phyloP scores from a whole-genome alignment of 2,329 filamentous ascomycete species.

The Hymenoscyphus infarciens region DNA sequence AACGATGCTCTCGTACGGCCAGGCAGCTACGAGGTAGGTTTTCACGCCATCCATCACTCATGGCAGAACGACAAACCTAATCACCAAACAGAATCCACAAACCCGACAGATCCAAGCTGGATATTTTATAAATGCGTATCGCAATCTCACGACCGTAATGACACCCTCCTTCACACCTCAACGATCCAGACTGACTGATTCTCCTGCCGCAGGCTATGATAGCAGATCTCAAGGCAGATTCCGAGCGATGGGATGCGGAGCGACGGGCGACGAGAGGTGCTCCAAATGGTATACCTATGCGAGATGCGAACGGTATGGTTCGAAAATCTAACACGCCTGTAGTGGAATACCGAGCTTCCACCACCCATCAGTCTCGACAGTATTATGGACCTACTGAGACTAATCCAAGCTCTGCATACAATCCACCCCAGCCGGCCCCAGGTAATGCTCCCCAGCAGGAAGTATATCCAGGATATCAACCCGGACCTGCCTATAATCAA shows the following conservation, averaged over 20 bases:
- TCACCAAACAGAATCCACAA: slow-evolving; percentile 45
- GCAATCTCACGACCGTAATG: slow-evolving; percentile 70
- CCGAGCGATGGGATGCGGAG: slow-evolving; percentile 45
- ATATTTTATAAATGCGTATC: slow-evolving; percentile 76
- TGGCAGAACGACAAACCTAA: slow-evolving; percentile 9
- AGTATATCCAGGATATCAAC: slow-evolving; percentile 27
- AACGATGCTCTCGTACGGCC: slow-evolving; percentile 78
- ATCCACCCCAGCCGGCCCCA: slow-evolving; percentile 25
- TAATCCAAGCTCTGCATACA: slow-evolving; percentile 21
- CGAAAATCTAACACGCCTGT: slow-evolving; percentile 37
- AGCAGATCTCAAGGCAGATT: slow-evolving; percentile 50
- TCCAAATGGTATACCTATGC: slow-evolving; percentile 36
- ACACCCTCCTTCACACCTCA: slow-evolving; percentile 23
- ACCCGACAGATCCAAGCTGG: slow-evolving; percentile 61
- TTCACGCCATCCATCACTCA: slow-evolving; percentile 13
- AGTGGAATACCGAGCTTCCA: slow-evolving; percentile 36
- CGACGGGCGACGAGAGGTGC: slow-evolving; percentile 32
- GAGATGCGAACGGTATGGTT: slow-evolving; percentile 33
- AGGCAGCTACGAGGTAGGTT: slow-evolving; percentile 66
- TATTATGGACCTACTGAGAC: slow-evolving; percentile 35
- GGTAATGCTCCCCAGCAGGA: slow-evolving; percentile 23
- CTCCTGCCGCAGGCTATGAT: slow-evolving; percentile 47
- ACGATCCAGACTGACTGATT: slow-evolving; percentile 20
- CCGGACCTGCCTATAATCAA: slow-evolving; percentile 23
- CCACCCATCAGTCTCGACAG: slow-evolving; percentile 36